Conservation (phyloP, 371 early-diverging fungal species). For the Circinella umbellata region DNA sequence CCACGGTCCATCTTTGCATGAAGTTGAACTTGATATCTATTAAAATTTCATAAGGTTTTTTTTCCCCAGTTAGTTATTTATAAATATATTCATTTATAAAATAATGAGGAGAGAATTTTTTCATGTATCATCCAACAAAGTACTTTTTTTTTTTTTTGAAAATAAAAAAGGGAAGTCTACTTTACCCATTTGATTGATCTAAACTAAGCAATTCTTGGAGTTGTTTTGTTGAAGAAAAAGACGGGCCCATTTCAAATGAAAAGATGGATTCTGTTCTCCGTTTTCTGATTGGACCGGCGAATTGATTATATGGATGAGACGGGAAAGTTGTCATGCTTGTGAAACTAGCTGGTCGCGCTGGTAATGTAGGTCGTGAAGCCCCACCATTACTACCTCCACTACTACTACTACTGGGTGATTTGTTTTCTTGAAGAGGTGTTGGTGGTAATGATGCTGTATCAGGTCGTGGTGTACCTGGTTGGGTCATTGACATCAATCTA, state of each 20-base stretch:
- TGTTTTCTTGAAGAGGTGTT: slow-evolving; percentile 20
- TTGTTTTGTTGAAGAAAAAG: slow-evolving; percentile 48
- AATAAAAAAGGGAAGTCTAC: background rate
- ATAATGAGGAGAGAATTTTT: background rate
- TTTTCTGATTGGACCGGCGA: slow-evolving; percentile 34
- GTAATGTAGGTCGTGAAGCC: slow-evolving; percentile 35
- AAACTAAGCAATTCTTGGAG: slow-evolving; percentile 42
- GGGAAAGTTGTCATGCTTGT: slow-evolving; percentile 47
- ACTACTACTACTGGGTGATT: slow-evolving; percentile 28
- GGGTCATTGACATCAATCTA: slow-evolving; percentile 26
- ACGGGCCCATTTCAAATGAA: slow-evolving; percentile 53
- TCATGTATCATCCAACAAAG: too few species aligned
- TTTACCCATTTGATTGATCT: slow-evolving; percentile 51
- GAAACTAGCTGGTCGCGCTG: slow-evolving; percentile 46
- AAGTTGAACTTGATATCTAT: slow-evolving; percentile 52
- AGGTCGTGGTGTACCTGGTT: slow-evolving; percentile 27
- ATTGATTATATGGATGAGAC: slow-evolving; percentile 48
- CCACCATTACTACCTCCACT: slow-evolving; percentile 13
- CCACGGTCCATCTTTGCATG: slow-evolving; percentile 78
- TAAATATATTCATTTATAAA: too few species aligned
- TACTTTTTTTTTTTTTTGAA: background rate
- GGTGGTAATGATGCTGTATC: slow-evolving; percentile 23
- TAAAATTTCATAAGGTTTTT: too few species aligned
- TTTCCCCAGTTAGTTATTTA: too few species aligned
- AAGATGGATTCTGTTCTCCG: slow-evolving; percentile 55